Conservation (phyloP, 2,329 filamentous ascomycete species). For the Teratosphaeria destructans region DNA sequence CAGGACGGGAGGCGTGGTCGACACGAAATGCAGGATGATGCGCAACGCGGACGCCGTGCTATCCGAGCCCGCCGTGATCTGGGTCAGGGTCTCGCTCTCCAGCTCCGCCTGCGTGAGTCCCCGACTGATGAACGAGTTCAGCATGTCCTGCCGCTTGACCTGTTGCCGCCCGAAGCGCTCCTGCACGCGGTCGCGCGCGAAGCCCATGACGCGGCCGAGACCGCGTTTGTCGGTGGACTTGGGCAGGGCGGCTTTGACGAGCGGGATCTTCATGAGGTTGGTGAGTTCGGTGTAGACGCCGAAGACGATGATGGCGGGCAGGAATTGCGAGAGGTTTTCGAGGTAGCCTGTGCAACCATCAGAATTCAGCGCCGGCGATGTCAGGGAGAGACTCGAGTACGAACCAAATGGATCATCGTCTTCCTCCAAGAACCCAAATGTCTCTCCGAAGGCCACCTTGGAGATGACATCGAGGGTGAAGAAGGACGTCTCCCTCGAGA, state of each 20-base stretch:
- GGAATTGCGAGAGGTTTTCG: constrained; percentile 17
- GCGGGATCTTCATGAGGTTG: constrained; percentile 30
- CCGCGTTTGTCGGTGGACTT: constrained; percentile 37
- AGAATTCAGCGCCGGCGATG: not conserved
- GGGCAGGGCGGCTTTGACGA: constrained; percentile 34
- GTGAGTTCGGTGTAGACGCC: constrained; percentile 34
- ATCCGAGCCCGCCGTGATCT: constrained; percentile 47
- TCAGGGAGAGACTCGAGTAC: too few relatives aligned
- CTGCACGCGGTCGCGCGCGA: constrained; percentile 37
- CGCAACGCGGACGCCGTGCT: constrained; percentile 48
- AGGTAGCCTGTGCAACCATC: not conserved
- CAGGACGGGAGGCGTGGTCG: constrained; percentile 40
- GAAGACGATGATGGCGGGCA: constrained; percentile 37
- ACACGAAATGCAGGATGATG: constrained; percentile 42
- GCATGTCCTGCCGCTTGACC: constrained; percentile 42
- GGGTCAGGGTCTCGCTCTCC: constrained; percentile 35
- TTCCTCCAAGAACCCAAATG: constrained; percentile 40
- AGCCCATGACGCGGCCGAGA: constrained; percentile 29
- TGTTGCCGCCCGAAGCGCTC: constrained; percentile 37
- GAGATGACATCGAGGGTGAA: constrained; percentile 35
- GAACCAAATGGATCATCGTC: constrained; percentile 42
- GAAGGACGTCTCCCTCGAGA: constrained; percentile 27
- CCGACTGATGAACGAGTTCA: constrained; percentile 41
- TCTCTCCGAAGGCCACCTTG: constrained; percentile 31
- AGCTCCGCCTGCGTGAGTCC: constrained; percentile 32